Evolutionary conservation across 2,329 filamentous ascomycete species (phyloP), one percentile per base, ranked within the genome.

Genomic region (Stemphylium vesicarium): DNA sequence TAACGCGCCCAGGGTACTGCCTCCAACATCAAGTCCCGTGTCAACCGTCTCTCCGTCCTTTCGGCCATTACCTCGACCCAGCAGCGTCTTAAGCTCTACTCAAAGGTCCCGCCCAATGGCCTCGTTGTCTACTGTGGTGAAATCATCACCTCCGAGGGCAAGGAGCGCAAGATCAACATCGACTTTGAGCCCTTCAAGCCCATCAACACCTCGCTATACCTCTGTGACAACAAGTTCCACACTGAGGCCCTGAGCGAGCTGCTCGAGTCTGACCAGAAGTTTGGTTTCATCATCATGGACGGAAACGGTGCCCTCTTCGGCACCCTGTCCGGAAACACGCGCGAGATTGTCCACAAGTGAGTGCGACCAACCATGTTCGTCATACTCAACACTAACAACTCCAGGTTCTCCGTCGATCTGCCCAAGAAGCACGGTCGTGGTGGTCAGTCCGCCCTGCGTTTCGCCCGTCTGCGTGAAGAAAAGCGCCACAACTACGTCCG

Each of bases 111-210:
- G 29, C 92, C 95, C 44, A 99, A 99, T 80, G 95, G 95, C 57
- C 83, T 99, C 65, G 95, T 99, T 64, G 90, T 99, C 67, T 99
- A 99, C 85, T 99, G 95, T 79, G 95, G 95, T 88, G 95, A 99
- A 97, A 98, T 99, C 77, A 89, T 99, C 83, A 99, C 95, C 52
- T 89, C 88, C 26, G 95, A 99, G 83, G 95, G 95, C 79, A 99
- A 99, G 81, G 95, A 99, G 82, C 86, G 95, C 75, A 99, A 97
- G 84, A 96, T 99, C 83, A 99, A 99, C 80, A 99, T 99, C 77
- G 96, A 99, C 77, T 99, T 99, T 77, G 95, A 99, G 81, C 95
- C 95, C 29, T 99, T 99, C 85, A 99, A 99, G 85, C 95, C 95
- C 58, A 99, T 99, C 87, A 99, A 99, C 80, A 99, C 95, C 32